Base-by-base conservation (phyloP, 352 stramenopile genomes). In the Pythium diclinum region DNA sequence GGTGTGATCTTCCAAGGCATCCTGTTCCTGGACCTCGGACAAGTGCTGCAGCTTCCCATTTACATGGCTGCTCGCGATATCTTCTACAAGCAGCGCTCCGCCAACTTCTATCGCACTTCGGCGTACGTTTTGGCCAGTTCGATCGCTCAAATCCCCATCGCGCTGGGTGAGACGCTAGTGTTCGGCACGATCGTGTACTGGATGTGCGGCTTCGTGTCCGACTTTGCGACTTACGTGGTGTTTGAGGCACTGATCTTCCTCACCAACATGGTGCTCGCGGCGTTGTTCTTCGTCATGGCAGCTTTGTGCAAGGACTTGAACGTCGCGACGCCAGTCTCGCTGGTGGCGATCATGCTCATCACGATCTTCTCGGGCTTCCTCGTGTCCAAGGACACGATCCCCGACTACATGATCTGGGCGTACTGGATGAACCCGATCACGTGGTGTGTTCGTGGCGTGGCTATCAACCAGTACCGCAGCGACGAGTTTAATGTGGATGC, bases 71-170 rank as follows among this genome's bases (percentile, higher is more conserved):
- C 67, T 14, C 74, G 75, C 7, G 62, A 48, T 16, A 67, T 87
- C 19, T 96, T 89, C 72, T 94, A 94, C 77, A 94, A 92, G 55
- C 87, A 96, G 32, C 72, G 75, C 8, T 74, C 78, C 36, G 68
- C 77, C 10, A 90, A 93, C 67, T 94, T 94, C 53, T 88, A 83
- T 54, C 76, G 79, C 21, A 74, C 85, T 8, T 77, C 74, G 3
- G 67, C 79, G 16, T 95, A 92, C 61, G 74, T 92, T 32, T 38
- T 92, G 38, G 81, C 68, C 5, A 64, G 57, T 30, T 72, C 68
- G 1, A 36, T 79, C 1, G 38, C 40, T 47, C 76, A 81, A 46
- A 71, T 85, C 38, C 76, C 70, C 10, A 51, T 80, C 48, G 36
- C 59, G 65, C 3, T 79, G 17, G 56, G 80, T 23, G 85, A 92